Evolutionary conservation across 2,329 filamentous ascomycete genomes (phyloP).

Genomic region (Xylaria sp.): DNA sequence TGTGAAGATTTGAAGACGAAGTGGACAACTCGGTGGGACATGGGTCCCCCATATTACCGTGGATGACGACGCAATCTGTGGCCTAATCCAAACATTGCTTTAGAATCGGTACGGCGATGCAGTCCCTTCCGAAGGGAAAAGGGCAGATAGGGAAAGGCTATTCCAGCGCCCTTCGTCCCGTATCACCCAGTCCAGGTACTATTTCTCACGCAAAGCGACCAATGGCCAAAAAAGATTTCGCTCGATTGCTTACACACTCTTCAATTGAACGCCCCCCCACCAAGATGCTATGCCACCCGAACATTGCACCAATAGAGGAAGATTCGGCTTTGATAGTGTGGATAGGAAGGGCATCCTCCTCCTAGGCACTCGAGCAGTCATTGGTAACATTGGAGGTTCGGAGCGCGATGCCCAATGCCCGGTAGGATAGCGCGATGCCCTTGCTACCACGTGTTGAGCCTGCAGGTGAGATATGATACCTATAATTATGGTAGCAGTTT

Average conservation of each 20-base stretch:
- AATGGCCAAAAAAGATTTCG: neutral
- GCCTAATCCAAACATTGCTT: neutral
- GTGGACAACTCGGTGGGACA: slow-evolving; percentile 8
- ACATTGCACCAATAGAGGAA: neutral
- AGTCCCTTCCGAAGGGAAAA: slow-evolving; percentile 2
- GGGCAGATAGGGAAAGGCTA: neutral
- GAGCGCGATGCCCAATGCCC: slow-evolving; percentile 10
- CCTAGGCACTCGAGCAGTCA: neutral
- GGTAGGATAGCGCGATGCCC: slow-evolving; percentile 14
- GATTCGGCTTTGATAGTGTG: slow-evolving; percentile 10
- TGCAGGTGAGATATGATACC: slow-evolving; percentile 24
- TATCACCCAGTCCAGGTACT: neutral
- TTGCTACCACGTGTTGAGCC: slow-evolving; percentile 35
- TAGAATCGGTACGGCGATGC: neutral
- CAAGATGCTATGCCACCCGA: neutral
- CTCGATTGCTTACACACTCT: neutral
- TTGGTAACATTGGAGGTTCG: slow-evolving; percentile 16
- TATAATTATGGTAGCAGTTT: neutral
- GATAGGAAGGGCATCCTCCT: slow-evolving; percentile 3
- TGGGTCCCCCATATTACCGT: neutral
- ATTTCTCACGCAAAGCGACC: neutral
- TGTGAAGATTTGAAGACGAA: slow-evolving; percentile 8
- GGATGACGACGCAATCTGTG: slow-evolving; percentile 1
- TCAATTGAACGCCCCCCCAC: neutral
- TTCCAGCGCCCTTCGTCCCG: neutral